Conservation (phyloP, 2,329 filamentous ascomycete genomes). For the Thermoascus crustaceus region DNA sequence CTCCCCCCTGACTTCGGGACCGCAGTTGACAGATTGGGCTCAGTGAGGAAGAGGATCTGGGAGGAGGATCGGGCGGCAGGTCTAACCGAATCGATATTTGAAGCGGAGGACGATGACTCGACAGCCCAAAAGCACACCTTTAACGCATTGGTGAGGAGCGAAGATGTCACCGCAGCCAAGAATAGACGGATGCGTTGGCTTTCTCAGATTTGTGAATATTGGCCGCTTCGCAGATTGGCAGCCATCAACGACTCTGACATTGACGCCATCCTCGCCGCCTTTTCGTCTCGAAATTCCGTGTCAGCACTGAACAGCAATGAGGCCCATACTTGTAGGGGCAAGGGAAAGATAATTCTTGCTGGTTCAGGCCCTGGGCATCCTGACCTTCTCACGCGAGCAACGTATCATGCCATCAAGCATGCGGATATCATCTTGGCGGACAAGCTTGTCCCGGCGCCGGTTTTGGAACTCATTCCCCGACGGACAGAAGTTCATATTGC, state of each 20-base stretch:
- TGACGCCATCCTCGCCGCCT: slow-evolving; percentile 65
- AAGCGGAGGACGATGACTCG: slow-evolving; percentile 42
- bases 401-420: slow-evolving; percentile 40
- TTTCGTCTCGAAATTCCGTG: slow-evolving; percentile 35
- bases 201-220: slow-evolving; percentile 95
- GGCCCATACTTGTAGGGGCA: slow-evolving; percentile 18
- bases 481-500: slow-evolving; percentile 85
- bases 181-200: slow-evolving; percentile 86
- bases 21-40: slow-evolving; percentile 71
- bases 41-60: slow-evolving; percentile 61
- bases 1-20: slow-evolving; percentile 67
- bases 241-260: slow-evolving; percentile 73
- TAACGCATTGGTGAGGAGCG: slow-evolving; percentile 69
- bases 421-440: slow-evolving; percentile 45
- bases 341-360: slow-evolving; percentile 74
- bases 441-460: slow-evolving; percentile 59
- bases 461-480: slow-evolving; percentile 83
- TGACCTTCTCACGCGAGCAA: slow-evolving; percentile 69
- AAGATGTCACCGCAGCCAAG: slow-evolving; percentile 65
- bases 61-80: slow-evolving; percentile 58
- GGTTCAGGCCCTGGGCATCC: slow-evolving; percentile 91
- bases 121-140: slow-evolving; percentile 65
- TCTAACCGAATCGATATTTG: slow-evolving; percentile 35
- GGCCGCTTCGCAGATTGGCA: slow-evolving; percentile 78
- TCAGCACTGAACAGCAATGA: slow-evolving; percentile 9